Conservation (phyloP, 176 grass and related monocot species). For the Zea luxurians region DNA sequence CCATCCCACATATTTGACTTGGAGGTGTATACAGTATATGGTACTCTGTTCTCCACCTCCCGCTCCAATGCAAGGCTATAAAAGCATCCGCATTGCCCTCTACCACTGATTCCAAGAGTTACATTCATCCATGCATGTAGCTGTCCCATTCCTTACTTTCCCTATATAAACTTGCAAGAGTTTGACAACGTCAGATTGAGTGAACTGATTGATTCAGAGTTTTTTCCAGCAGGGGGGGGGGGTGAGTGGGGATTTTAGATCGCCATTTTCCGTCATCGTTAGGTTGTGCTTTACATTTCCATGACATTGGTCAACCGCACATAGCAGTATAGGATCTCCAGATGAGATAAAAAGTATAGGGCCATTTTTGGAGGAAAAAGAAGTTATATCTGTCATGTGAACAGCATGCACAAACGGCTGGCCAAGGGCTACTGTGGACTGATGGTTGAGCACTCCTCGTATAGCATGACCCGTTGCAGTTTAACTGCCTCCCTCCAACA, state of each 20-base stretch:
- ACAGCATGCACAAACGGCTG: not conserved
- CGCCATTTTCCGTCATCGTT: not conserved
- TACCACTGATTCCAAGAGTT: not conserved
- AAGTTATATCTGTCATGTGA: not conserved
- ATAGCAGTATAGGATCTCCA: not conserved
- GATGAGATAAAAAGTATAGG: not conserved
- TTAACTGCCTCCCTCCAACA: not conserved
- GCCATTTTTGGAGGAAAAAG: not conserved
- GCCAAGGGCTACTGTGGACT: not conserved
- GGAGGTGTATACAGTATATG: not conserved
- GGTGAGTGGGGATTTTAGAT: not conserved
- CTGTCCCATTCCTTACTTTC: not conserved
- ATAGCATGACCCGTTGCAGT: not conserved
- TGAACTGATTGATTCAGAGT: not conserved
- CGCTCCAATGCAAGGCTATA: not conserved
- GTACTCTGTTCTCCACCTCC: not conserved
- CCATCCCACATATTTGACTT: not conserved
- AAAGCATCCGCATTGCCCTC: not conserved
- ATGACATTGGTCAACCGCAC: not conserved
- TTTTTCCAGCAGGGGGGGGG: not conserved
- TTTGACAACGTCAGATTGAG: not conserved
- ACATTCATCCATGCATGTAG: not conserved
- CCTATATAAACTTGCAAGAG: not conserved
- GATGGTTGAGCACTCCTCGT: not conserved
- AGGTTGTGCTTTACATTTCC: not conserved